Evolutionary conservation across 192 early-diverging fungal genomes (phyloP).

Genomic region (Linnemannia elongata): DNA sequence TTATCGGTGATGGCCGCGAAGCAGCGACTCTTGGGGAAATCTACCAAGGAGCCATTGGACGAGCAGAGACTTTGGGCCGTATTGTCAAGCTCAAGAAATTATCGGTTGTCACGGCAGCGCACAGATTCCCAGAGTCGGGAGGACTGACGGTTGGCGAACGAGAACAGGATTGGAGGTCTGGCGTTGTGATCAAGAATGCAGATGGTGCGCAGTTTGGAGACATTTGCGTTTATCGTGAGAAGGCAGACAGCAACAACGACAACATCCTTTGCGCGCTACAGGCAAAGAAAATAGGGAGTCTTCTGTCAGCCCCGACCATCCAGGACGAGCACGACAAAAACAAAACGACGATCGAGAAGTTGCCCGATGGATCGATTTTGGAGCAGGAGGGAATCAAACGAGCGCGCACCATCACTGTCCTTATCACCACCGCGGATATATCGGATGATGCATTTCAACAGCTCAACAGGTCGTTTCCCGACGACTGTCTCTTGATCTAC

Average conservation of each 20-base stretch:
- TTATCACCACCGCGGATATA: slow-evolving; percentile 18
- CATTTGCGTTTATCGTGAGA: slow-evolving; percentile 23
- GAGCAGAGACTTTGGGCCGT: slow-evolving; percentile 23
- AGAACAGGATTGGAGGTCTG: slow-evolving; percentile 16
- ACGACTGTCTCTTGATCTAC: slow-evolving; percentile 15
- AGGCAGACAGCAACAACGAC: slow-evolving; percentile 5
- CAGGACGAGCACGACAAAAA: slow-evolving; percentile 13
- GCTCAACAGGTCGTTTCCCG: slow-evolving; percentile 1
- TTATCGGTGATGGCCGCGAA: slow-evolving; percentile 16
- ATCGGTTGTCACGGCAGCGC: slow-evolving; percentile 7
- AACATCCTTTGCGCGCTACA: slow-evolving; percentile 24
- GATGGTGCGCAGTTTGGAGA: slow-evolving; percentile 25
- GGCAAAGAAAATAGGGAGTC: slow-evolving; percentile 10
- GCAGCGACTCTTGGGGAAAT: slow-evolving; percentile 19
- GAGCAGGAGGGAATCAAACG: slow-evolving; percentile 20
- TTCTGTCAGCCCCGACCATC: neutral
- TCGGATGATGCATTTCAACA: neutral
- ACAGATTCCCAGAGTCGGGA: slow-evolving; percentile 21
- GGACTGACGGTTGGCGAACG: slow-evolving; percentile 12
- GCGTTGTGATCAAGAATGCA: slow-evolving; percentile 24
- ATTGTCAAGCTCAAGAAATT: slow-evolving; percentile 28
- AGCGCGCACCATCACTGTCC: slow-evolving; percentile 4
- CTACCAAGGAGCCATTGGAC: slow-evolving; percentile 23
- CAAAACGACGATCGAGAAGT: neutral
- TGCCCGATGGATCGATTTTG: slow-evolving; percentile 7